These are phyloP conservation scores for Gonium pectorale DNA, from an alignment of 139 green algal species.

Conservation along the genomic window DNA sequence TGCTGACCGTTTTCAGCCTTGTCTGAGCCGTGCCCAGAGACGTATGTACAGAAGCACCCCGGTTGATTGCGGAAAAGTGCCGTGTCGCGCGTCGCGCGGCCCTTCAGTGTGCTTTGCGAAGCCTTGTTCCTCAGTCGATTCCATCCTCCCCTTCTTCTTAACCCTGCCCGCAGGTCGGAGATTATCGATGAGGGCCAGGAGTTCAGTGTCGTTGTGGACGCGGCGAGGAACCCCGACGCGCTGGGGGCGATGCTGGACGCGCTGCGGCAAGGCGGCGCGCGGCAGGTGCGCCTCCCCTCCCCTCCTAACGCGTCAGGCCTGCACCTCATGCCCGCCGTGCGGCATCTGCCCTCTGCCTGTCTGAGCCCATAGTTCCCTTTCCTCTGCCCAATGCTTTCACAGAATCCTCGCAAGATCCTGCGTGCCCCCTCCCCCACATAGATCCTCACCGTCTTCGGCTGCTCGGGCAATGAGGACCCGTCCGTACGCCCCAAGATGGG, in stretches of 20 bases:
- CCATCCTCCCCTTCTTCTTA: background rate
- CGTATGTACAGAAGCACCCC: too few species aligned
- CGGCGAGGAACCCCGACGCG: constrained; percentile 82
- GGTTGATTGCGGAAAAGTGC: too few species aligned
- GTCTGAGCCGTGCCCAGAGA: background rate
- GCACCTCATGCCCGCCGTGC: too few species aligned
- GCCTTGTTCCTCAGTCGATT: too few species aligned
- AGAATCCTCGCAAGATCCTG: too few species aligned
- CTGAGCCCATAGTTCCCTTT: too few species aligned
- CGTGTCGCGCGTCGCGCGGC: too few species aligned
- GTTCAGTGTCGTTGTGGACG: constrained; percentile 95
- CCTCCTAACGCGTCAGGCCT: too few species aligned
- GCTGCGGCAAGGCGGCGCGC: constrained; percentile 63
- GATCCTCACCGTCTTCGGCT: constrained; percentile 94
- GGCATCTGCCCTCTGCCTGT: too few species aligned
- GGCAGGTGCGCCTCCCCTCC: constrained; percentile 27
- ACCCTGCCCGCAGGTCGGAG: constrained; percentile 45
- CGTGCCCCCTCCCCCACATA: background rate
- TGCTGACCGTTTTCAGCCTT: constrained; percentile 1
- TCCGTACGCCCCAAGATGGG: constrained; percentile 80
- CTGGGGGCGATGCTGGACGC: constrained; percentile 74
- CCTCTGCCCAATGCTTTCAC: too few species aligned
- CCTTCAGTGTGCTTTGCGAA: too few species aligned
- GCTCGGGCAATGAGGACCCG: constrained; percentile 71
- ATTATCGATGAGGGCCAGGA: constrained; percentile 92